A percentile compares a stretch with the other conserved stretches of the same genome.
phyloP scores from a whole-genome alignment of 257 asterid species.

The Solanum medicagineum region DNA sequence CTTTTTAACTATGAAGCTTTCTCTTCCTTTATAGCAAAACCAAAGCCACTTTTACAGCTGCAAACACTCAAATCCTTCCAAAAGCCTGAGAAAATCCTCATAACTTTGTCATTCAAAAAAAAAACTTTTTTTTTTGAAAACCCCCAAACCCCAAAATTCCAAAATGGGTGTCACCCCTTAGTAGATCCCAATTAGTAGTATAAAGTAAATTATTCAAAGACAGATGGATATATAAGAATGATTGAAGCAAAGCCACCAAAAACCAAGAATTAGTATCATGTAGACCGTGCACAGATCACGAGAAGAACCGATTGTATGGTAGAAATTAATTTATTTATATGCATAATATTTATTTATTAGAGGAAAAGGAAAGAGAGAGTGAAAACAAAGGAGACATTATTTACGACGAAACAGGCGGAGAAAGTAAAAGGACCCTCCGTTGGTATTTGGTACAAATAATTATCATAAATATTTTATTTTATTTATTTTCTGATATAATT shows the following conservation, averaged over 20 bases:
- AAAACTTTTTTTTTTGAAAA: no score
- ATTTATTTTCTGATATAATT: no score
- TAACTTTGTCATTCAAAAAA: slow-evolving; percentile 23
- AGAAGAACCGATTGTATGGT: slow-evolving; percentile 2
- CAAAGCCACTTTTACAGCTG: slow-evolving; percentile 19
- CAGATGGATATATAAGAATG: slow-evolving; percentile 8
- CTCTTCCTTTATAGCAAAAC: slow-evolving; percentile 12
- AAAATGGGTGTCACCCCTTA: slow-evolving; percentile 15
- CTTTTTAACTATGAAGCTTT: slow-evolving; percentile 17
- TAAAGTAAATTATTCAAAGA: slow-evolving; percentile 37
- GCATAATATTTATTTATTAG: neutral
- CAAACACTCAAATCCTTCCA: slow-evolving; percentile 21
- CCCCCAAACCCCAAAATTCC: slow-evolving; percentile 9
- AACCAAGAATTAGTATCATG: slow-evolving; percentile 29
- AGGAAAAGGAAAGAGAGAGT: neutral
- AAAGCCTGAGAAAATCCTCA: slow-evolving; percentile 33
- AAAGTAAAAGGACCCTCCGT: slow-evolving; percentile 11
- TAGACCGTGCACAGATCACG: slow-evolving; percentile 44
- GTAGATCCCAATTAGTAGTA: slow-evolving; percentile 32
- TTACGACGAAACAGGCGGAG: slow-evolving; percentile 32
- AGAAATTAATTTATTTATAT: neutral
- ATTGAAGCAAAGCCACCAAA: slow-evolving; percentile 24
- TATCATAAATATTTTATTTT: no score
- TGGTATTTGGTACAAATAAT: no score
- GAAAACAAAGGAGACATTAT: slow-evolving; percentile 3